Evolutionary conservation across 2,329 filamentous ascomycete species (phyloP).

Genomic region (Mycosphaerelloides madeirae): DNA sequence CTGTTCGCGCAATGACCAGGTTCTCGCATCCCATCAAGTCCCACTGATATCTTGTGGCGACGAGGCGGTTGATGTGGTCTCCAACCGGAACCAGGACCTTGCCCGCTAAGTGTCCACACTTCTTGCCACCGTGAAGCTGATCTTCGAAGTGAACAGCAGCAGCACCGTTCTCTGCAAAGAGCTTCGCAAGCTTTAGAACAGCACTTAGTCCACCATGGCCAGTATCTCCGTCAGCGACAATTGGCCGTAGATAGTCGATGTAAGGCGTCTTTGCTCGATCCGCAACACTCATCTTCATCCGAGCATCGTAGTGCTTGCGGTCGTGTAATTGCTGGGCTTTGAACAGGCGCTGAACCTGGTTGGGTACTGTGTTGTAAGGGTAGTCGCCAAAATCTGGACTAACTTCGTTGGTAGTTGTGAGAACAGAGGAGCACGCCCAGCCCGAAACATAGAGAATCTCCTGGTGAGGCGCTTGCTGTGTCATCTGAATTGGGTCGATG

Average conservation of each 20-base stretch:
- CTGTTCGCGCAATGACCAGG: slow-evolving; percentile 87
- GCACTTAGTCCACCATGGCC: slow-evolving; percentile 88
- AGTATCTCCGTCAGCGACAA: slow-evolving; percentile 93
- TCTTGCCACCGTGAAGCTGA: slow-evolving; percentile 95
- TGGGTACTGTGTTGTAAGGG: slow-evolving; percentile 97
- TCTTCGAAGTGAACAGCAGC: slow-evolving; percentile 97
- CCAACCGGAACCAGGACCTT: slow-evolving; percentile 92
- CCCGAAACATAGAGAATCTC: slow-evolving; percentile 95
- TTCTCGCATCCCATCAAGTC: slow-evolving; percentile 97
- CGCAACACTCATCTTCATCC: slow-evolving; percentile 70
- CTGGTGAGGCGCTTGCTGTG: slow-evolving; percentile 92
- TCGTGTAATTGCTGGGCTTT: slow-evolving; percentile 98
- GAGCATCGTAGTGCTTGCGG: slow-evolving; percentile 84
- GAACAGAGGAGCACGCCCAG: slow-evolving; percentile 91
- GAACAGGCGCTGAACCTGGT: slow-evolving; percentile 92
- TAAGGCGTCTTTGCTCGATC: slow-evolving; percentile 75
- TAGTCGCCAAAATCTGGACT: slow-evolving; percentile 98
- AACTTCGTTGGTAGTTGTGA: slow-evolving; percentile 94
- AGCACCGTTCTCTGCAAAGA: slow-evolving; percentile 95
- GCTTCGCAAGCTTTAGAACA: slow-evolving; percentile 91
- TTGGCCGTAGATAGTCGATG: slow-evolving; percentile 86
- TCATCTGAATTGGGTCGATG: slow-evolving; percentile 99
- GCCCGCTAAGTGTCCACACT: slow-evolving; percentile 92
- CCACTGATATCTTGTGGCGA: slow-evolving; percentile 93
- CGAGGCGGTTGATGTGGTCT: slow-evolving; percentile 93